These are phyloP conservation scores for Cladosporium sp. DNA, from an alignment of 2,329 filamentous ascomycete species.

Conservation along the genomic window DNA sequence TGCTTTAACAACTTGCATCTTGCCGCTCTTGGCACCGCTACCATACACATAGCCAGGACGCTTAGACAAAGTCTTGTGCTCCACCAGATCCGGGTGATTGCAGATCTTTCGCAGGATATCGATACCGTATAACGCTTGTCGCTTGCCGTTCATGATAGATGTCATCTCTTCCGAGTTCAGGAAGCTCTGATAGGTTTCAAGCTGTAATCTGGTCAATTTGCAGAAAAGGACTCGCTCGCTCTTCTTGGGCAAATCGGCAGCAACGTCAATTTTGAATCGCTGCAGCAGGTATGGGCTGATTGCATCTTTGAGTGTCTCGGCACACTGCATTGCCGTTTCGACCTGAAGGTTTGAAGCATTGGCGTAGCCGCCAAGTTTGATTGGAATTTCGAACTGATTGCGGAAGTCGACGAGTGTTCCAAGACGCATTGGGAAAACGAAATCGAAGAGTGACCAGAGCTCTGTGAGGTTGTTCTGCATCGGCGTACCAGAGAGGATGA, in stretches of 20 bases:
- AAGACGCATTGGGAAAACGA: constrained; percentile 93
- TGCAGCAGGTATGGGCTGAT: constrained; percentile 93
- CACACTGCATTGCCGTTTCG: constrained; percentile 90
- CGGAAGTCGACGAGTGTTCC: constrained; percentile 90
- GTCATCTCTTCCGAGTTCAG: constrained; percentile 80
- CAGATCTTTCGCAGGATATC: constrained; percentile 94
- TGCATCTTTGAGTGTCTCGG: constrained; percentile 87
- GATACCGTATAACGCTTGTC: constrained; percentile 84
- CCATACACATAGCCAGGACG: constrained; percentile 76
- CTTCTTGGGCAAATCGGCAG: constrained; percentile 90
- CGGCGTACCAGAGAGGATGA: constrained; percentile 93
- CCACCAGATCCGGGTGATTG: constrained; percentile 89
- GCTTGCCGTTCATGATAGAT: constrained; percentile 72
- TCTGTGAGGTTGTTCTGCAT: constrained; percentile 97
- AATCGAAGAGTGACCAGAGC: constrained; percentile 96
- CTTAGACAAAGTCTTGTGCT: constrained; percentile 60
- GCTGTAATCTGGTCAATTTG: constrained; percentile 79
- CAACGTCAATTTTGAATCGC: constrained; percentile 89
- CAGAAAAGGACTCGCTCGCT: constrained; percentile 96
- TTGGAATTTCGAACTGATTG: constrained; percentile 89
- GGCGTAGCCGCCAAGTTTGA: constrained; percentile 88
- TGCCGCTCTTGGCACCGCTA: constrained; percentile 76
- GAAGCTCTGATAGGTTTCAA: constrained; percentile 77
- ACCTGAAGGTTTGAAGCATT: constrained; percentile 94
- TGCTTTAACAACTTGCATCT: constrained; percentile 92